Base-by-base conservation (phyloP, 371 early-diverging fungal genomes). In the Mucor circinelloides region DNA sequence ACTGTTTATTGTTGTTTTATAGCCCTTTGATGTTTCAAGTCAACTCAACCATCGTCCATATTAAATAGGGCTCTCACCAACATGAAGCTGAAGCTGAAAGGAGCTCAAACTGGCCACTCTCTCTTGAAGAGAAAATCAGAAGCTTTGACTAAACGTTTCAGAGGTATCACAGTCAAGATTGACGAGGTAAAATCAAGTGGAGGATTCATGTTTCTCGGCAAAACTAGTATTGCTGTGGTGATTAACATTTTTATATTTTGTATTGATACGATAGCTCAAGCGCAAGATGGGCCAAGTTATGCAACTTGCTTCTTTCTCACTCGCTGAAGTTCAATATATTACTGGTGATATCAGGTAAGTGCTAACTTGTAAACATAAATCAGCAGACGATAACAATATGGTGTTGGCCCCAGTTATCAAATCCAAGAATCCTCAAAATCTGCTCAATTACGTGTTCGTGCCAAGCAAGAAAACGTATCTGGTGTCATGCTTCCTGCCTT, bases 51-150 rank as follows among this genome's bases (percentile, higher is more conserved):
- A 2, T 32, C 50, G 1, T 9, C 66, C 23, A 17, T 34, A 5
- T 6, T 44, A 50, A 21, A 44, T 74, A 95, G 95, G 98, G 95
- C 96, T 52, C 79, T 96, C 61, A 94, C 94, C 52, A 89, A 88
- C 72, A 96, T 99, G 90, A 98, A 99, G 87, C 84, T 87, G 31
- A 93, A 96, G 69, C 86, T 99, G 38, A 99, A 99, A 84, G 99
- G 98, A 15, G 99, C 99, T 19, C 95, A 98, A 75, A 99, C 96
- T 8, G 99, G 99, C 28, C 98, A 99, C 80, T 94, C 94, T 19
- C 91, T 99, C 60, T 84, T 99, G 60, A 99, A 98, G 83, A 88
- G 98, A 65, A 99, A 99, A 79, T 93, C 96, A 66, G 99, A 99
- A 82, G 99, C 99, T 0, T 83, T 99, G 57, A 95, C 99, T 10